Conservation (phyloP, 768 basidiomycete species). For the Tricholoma hemisulphureum region DNA sequence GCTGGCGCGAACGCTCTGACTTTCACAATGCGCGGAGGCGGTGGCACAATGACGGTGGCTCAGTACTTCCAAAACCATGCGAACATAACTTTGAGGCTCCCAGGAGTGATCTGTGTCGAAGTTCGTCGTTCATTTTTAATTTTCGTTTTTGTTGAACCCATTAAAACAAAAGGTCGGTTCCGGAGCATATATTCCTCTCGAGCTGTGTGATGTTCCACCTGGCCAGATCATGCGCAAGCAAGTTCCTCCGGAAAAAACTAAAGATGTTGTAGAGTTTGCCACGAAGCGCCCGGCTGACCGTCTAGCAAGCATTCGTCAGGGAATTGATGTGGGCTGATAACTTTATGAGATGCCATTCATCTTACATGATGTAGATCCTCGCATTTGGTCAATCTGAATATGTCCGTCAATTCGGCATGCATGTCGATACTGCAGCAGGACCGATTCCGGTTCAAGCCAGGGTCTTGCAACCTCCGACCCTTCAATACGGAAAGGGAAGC, state of each 20-base stretch:
- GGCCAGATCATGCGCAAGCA: constrained; percentile 77
- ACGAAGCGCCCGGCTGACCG: constrained; percentile 62
- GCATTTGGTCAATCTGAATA: constrained; percentile 72
- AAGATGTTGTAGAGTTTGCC: constrained; percentile 62
- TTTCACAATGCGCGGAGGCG: constrained; percentile 52
- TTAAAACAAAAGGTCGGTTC: constrained; percentile 46
- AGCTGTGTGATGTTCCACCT: constrained; percentile 56
- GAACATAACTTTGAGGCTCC: constrained; percentile 40
- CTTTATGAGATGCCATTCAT: not conserved
- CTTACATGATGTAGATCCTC: constrained; percentile 39
- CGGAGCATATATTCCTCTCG: constrained; percentile 65
- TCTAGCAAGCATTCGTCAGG: constrained; percentile 47
- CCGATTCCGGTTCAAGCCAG: constrained; percentile 57
- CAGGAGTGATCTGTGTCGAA: constrained; percentile 53
- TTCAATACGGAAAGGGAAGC: constrained; percentile 61
- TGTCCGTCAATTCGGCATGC: constrained; percentile 67
- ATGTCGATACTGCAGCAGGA: constrained; percentile 44
- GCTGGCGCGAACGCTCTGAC: constrained; percentile 46
- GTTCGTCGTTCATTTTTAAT: constrained; percentile 28
- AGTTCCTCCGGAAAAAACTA: constrained; percentile 64
- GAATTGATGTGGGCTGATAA: not conserved
- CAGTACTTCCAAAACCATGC: constrained; percentile 15
- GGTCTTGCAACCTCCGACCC: constrained; percentile 56
- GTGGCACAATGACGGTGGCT: constrained; percentile 14
- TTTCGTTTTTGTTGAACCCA: not conserved